Evolutionary conservation across 78 protist genomes (phyloP).

Genomic region (Tieghemostelium lacteum): DNA sequence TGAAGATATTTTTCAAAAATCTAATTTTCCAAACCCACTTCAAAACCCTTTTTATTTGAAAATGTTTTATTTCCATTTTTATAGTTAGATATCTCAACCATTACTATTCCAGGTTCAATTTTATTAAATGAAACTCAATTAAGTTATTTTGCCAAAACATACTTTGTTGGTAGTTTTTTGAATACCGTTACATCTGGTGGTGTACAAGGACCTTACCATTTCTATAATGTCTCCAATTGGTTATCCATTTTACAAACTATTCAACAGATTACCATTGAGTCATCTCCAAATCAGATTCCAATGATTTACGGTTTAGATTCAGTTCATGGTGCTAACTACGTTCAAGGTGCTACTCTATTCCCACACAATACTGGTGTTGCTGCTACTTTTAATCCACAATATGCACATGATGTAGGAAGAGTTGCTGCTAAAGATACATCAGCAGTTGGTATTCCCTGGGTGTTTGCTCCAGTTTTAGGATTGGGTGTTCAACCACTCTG

Average conservation of each 20-base stretch:
- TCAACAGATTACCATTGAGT: slow-evolving; percentile 34
- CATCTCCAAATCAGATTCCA: slow-evolving; percentile 74
- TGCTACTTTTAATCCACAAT: slow-evolving; percentile 57
- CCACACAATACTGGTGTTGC: slow-evolving; percentile 77
- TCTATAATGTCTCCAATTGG: slow-evolving; percentile 35
- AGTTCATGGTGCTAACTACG: slow-evolving; percentile 79
- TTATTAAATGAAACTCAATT: slow-evolving; percentile 30
- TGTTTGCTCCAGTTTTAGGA: slow-evolving; percentile 81
- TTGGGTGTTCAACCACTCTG: slow-evolving; percentile 81
- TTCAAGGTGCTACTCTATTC: slow-evolving; percentile 68
- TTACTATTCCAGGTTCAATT: slow-evolving; percentile 32
- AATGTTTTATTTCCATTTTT: not conserved
- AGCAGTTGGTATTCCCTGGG: slow-evolving; percentile 86
- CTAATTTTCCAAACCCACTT: not conserved
- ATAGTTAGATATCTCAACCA: slow-evolving; percentile 62
- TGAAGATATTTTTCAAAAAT: not conserved
- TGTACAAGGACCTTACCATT: slow-evolving; percentile 6
- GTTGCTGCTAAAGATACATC: slow-evolving; percentile 72
- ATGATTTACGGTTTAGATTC: slow-evolving; percentile 82
- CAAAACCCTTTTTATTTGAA: not conserved
- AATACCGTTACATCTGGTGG: slow-evolving; percentile 66
- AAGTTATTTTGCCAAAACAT: slow-evolving; percentile 21
- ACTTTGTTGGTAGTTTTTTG: slow-evolving; percentile 47
- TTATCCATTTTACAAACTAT: slow-evolving; percentile 14
- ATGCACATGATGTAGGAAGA: not conserved